A percentile compares a stretch with the other conserved stretches of the same genome.
Evolutionary conservation across 169 alveolate genomes (phyloP).

Genomic region (Babesia bovis): DNA sequence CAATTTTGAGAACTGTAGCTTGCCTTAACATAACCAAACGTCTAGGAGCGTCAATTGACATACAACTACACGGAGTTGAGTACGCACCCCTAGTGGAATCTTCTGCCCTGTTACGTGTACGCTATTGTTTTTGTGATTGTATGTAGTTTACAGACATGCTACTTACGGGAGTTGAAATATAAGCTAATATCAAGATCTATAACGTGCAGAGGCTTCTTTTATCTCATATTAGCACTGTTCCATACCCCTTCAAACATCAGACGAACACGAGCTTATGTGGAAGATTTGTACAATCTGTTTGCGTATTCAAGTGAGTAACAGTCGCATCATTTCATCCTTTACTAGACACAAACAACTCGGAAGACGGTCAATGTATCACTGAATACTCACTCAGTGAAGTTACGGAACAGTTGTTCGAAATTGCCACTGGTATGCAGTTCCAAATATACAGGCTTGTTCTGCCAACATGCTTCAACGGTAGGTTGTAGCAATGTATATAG

Average conservation of each 20-base stretch:
- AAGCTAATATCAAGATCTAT: slow-evolving; percentile 71
- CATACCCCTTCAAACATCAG: slow-evolving; percentile 71
- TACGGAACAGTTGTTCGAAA: slow-evolving; percentile 43
- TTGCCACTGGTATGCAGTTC: slow-evolving; percentile 60
- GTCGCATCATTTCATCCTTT: background rate
- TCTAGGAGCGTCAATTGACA: slow-evolving; percentile 45
- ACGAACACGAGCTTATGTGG: slow-evolving; percentile 63
- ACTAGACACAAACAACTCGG: background rate
- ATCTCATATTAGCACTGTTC: slow-evolving; percentile 68
- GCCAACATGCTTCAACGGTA: slow-evolving; percentile 53
- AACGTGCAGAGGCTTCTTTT: slow-evolving; percentile 74
- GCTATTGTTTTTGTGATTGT: background rate
- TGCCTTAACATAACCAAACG: slow-evolving; percentile 45
- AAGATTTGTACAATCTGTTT: slow-evolving; percentile 60
- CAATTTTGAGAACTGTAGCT: slow-evolving; percentile 52
- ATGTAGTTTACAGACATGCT: slow-evolving; percentile 22
- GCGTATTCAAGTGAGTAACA: slow-evolving; percentile 21
- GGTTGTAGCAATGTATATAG: background rate
- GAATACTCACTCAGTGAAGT: background rate
- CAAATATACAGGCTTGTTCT: slow-evolving; percentile 42
- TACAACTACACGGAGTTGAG: slow-evolving; percentile 63
- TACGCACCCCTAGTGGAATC: slow-evolving; percentile 33
- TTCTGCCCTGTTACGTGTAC: slow-evolving; percentile 7
- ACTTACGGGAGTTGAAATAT: slow-evolving; percentile 70
- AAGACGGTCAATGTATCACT: background rate